phyloP scores from a whole-genome alignment of 2,329 filamentous ascomycete genomes.

The Hymenoscyphus scutula region DNA sequence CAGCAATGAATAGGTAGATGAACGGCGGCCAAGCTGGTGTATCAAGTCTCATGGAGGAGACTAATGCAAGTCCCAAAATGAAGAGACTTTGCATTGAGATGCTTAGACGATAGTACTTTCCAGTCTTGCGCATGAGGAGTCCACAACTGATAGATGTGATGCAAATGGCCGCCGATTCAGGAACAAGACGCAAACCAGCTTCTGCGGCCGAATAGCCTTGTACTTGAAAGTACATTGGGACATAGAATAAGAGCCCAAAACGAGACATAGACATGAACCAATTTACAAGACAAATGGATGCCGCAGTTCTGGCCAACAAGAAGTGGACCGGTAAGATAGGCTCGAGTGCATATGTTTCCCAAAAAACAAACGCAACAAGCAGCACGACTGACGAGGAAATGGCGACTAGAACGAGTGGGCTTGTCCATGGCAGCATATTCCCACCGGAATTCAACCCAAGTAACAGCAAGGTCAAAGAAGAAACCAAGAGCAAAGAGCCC shows the following conservation, averaged over 20 bases:
- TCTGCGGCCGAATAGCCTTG: slow-evolving; percentile 59
- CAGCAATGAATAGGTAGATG: slow-evolving; percentile 49
- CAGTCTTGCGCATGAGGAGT: slow-evolving; percentile 64
- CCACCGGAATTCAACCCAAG: background rate
- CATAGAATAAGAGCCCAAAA: slow-evolving; percentile 62
- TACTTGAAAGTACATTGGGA: slow-evolving; percentile 73
- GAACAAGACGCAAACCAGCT: slow-evolving; percentile 64
- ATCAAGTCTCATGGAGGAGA: slow-evolving; percentile 52
- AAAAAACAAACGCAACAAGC: slow-evolving; percentile 33
- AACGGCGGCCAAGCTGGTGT: slow-evolving; percentile 51
- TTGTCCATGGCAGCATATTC: slow-evolving; percentile 2
- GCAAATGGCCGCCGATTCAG: slow-evolving; percentile 62
- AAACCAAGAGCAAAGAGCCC: background rate
- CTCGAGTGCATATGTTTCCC: slow-evolving; percentile 11
- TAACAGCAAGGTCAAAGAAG: slow-evolving; percentile 4
- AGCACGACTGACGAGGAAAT: slow-evolving; percentile 37
- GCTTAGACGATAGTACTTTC: slow-evolving; percentile 68
- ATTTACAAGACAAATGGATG: slow-evolving; percentile 67
- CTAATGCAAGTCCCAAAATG: slow-evolving; percentile 49
- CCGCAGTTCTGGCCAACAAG: slow-evolving; percentile 63
- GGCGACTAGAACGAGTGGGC: slow-evolving; percentile 48
- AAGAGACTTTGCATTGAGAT: slow-evolving; percentile 42
- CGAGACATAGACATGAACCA: slow-evolving; percentile 65
- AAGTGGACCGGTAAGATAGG: slow-evolving; percentile 58
- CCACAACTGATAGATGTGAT: slow-evolving; percentile 56